Evolutionary conservation across 2,329 filamentous ascomycete genomes (phyloP).

Genomic region (Reticulascus tulasneorum): DNA sequence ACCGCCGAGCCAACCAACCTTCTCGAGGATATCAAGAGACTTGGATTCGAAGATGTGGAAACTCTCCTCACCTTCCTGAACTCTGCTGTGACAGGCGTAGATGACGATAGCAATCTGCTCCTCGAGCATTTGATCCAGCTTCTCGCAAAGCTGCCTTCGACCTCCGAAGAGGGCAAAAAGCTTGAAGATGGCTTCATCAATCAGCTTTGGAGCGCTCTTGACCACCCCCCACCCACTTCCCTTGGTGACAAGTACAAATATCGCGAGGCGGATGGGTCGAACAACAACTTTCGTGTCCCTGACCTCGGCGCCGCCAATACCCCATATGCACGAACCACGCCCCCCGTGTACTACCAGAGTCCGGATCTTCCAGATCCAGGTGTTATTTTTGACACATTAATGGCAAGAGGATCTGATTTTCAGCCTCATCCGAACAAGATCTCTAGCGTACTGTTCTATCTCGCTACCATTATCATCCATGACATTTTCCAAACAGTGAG

Average conservation of each 20-base stretch:
- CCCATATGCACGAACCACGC: constrained; percentile 14
- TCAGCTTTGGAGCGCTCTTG: constrained; percentile 15
- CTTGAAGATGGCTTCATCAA: constrained; percentile 14
- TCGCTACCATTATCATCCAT: constrained; percentile 49
- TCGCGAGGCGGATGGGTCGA: constrained; percentile 16
- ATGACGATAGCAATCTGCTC: constrained; percentile 14
- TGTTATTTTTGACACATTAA: constrained; percentile 16
- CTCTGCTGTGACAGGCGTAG: constrained; percentile 8
- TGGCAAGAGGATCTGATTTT: constrained; percentile 11
- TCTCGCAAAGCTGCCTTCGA: constrained; percentile 12
- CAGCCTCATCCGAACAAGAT: constrained; percentile 33
- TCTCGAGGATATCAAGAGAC: constrained; percentile 12
- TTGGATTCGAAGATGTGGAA: constrained; percentile 16
- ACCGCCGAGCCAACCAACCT: constrained; percentile 6
- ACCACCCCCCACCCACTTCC: constrained; percentile 15
- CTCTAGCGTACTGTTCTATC: constrained; percentile 43
- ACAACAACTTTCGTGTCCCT: constrained; percentile 14
- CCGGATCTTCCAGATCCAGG: constrained; percentile 14
- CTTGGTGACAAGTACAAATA: constrained; percentile 15
- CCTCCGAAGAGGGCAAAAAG: constrained; percentile 11
- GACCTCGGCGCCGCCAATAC: constrained; percentile 14
- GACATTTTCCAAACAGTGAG: constrained; percentile 38
- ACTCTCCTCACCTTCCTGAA: constrained; percentile 13
- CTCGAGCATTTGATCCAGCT: constrained; percentile 15
- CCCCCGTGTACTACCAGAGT: constrained; percentile 12